A percentile compares a stretch with the other conserved stretches of the same genome.
Evolutionary conservation across 2,329 filamentous ascomycete genomes (phyloP).

Genomic region (Cercospora brassicicola): DNA sequence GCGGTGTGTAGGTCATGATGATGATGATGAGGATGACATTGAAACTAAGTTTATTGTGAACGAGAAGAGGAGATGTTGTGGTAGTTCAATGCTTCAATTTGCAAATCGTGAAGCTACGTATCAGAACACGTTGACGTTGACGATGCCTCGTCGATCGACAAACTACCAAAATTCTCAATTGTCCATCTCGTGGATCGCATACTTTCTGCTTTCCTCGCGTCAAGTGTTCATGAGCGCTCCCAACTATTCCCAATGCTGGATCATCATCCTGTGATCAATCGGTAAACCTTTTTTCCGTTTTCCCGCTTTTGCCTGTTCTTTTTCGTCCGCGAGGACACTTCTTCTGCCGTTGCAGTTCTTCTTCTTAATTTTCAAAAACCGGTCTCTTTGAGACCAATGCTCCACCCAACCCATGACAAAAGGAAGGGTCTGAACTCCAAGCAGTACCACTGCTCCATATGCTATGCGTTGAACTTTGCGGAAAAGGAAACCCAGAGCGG

Average conservation of each 20-base stretch:
- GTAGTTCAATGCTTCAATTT: background rate
- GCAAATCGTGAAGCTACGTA: background rate
- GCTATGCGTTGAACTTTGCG: conserved; percentile 15
- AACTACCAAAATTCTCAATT: background rate
- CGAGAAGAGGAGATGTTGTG: no score
- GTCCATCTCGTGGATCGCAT: background rate
- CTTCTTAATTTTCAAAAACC: background rate
- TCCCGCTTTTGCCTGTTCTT: conserved; percentile 9
- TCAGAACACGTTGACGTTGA: background rate
- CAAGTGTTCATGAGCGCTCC: background rate
- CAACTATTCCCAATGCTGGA: background rate
- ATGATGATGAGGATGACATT: background rate
- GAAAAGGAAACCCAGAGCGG: conserved; percentile 13
- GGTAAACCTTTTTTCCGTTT: background rate
- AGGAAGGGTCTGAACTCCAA: background rate
- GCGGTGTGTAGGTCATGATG: background rate
- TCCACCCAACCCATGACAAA: conserved; percentile 1
- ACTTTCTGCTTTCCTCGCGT: background rate
- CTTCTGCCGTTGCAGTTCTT: background rate
- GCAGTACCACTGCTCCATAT: conserved; percentile 19
- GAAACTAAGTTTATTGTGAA: no score
- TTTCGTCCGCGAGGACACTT: conserved; percentile 16
- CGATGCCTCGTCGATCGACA: background rate
- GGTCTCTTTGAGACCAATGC: background rate
- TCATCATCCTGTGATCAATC: background rate